Conservation (phyloP, 2,329 filamentous ascomycete genomes). For the Penicillium concentricum region DNA sequence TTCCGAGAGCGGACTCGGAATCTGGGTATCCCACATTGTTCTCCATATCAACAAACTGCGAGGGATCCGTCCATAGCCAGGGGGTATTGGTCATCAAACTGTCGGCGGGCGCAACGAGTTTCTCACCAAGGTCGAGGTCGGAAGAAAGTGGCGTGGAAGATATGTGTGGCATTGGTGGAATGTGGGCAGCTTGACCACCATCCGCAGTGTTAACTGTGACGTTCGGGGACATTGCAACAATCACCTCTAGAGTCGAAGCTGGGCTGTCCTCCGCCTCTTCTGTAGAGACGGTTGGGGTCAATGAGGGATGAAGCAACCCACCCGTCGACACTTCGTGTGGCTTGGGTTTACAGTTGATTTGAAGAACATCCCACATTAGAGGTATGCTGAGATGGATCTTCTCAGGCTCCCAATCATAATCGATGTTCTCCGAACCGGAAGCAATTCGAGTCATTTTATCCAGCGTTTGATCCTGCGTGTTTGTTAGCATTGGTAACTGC, state of each 20-base stretch:
- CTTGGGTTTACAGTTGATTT: constrained; percentile 47
- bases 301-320: constrained; percentile 46
- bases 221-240: constrained; percentile 53
- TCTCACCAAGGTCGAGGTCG: constrained; percentile 18
- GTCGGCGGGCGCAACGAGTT: constrained; percentile 33
- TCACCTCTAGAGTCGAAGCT: constrained; percentile 47
- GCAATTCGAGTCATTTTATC: constrained; percentile 53
- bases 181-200: constrained; percentile 52
- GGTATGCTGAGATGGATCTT: constrained; percentile 55
- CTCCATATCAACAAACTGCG: constrained; percentile 35
- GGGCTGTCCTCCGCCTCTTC: constrained; percentile 38
- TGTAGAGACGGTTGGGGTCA: constrained; percentile 33
- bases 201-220: constrained; percentile 54
- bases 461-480: constrained; percentile 46
- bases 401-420: constrained; percentile 55
- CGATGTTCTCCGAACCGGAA: constrained; percentile 49
- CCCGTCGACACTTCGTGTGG: constrained; percentile 37
- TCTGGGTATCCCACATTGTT: constrained; percentile 29
- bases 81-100: constrained; percentile 38
- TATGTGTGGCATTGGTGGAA: constrained; percentile 28
- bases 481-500: constrained; percentile 6
- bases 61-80: constrained; percentile 36
- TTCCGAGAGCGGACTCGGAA: constrained; percentile 28
- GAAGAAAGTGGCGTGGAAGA: constrained; percentile 15
- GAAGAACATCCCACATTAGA: constrained; percentile 55